phyloP scores from a whole-genome alignment of 306 rosid genomes.

The Hippophae rhamnoides region DNA sequence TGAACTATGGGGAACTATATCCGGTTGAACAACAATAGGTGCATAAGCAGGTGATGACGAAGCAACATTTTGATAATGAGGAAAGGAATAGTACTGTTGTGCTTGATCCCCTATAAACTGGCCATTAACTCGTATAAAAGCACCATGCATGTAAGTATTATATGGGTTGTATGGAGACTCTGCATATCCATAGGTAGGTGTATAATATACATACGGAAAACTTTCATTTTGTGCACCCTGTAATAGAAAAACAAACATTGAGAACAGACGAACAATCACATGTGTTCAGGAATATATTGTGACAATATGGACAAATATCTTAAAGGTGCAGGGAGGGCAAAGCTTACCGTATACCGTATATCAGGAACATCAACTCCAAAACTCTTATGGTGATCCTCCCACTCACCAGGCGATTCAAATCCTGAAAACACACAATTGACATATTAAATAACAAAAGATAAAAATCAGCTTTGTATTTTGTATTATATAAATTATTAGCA shows the following conservation, averaged over 20 bases:
- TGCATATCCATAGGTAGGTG: constrained; percentile 83
- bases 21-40: constrained; percentile 62
- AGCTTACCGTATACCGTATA: constrained; percentile 56
- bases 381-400: constrained; percentile 82
- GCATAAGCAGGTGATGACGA: constrained; percentile 49
- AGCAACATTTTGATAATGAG: constrained; percentile 55
- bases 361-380: constrained; percentile 78
- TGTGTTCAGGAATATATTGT: background rate
- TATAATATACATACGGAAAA: constrained; percentile 71
- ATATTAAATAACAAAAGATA: constrained; percentile 16
- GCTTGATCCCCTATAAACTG: constrained; percentile 57
- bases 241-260: constrained; percentile 4
- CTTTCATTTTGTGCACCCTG: constrained; percentile 88
- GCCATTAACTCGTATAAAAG: constrained; percentile 71
- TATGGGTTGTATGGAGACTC: constrained; percentile 95
- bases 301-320: background rate
- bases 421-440: constrained; percentile 33
- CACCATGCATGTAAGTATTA: constrained; percentile 96
- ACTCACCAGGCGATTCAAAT: constrained; percentile 76
- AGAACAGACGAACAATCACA: constrained; percentile 8
- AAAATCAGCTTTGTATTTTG: background rate
- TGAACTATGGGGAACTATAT: constrained; percentile 44
- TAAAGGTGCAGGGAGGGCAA: background rate
- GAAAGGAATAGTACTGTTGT: constrained; percentile 55
- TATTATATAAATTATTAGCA: background rate